Base-by-base conservation (phyloP, 768 basidiomycete species). In the Paxillus rubicundulus region DNA sequence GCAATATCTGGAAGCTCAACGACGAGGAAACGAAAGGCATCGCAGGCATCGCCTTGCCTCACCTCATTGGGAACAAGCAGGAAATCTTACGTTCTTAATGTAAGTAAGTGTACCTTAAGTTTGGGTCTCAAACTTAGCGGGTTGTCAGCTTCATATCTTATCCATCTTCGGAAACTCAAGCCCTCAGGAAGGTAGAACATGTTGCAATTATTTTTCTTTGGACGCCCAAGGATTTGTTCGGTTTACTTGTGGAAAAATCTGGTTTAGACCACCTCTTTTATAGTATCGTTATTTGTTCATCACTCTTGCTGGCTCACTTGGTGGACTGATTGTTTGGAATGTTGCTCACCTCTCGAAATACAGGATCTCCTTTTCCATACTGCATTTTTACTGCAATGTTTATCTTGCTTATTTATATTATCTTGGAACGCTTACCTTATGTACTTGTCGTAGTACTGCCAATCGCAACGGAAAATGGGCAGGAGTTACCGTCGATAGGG, bases 1-100 rank as follows among this genome's bases (percentile, higher is more conserved):
- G 61, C 16, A 87, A 81, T 54, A 90, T 90, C 50, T 90, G 87
- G 87, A 77, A 75, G 47, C 61, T 90, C 37, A 87, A 87, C 53
- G 84, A 84, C 17, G 85, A 87, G 60, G 87, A 90, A 68, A 82
- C 74, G 61, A 79, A 78, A 57, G 76, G 74, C 28, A 67, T 84
- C 5, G 74, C 77, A 39, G 75, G 75, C 2, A 77, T 82, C 52
- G 73, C 79, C 1, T 61, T 82, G 36, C 75, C 79, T 4, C 72
- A 73, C 30, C 61, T 72, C 16, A 45, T 69, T 61, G 68, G 71
- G 67, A 71, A 73, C 61, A 67, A 71, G 48, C 68, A 67, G 28
- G 79, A 81, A 60, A 54, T 63, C 21, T 47, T 66, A 12, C 68
- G 63, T 51, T 63, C 62, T 50, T 63, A 17, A 59, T 56, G 65